Evolutionary conservation across 2,329 filamentous ascomycete species (phyloP), one percentile per base, ranked within the genome.

Genomic region (Ceratocystis variospora): DNA sequence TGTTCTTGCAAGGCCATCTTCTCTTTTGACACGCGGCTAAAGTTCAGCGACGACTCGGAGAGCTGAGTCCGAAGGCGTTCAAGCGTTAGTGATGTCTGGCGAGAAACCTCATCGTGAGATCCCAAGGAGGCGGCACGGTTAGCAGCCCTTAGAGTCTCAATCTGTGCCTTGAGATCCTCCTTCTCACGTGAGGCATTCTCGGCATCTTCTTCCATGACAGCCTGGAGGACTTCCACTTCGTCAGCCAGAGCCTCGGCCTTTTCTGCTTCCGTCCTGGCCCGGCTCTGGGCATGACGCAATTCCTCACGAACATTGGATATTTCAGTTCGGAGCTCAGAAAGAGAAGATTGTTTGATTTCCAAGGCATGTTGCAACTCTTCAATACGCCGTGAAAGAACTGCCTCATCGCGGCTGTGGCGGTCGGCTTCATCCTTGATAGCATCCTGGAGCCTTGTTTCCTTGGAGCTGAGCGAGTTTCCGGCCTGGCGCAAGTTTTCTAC

Each of bases 201-300:
- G 55, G 81, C 81, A 72, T 87, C 86, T 68, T 87, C 82, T 62
- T 88, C 85, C 55, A 87, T 74, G 46, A 80, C 82, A 25, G 80
- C 79, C 73, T 90, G 87, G 15, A 92, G 76, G 33, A 89, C 83
- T 64, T 89, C 85, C n/a, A 90, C 79, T 72, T 91, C 88, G 70
- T 91, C 88, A 72, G 92, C 87, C 22, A 92, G 74, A 6, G 81
- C 80, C 67, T 87, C 83, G 1, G 86, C 78, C 73, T 85, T 89
- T 70, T 88, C 86, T 62, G 79, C 78, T 68, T 89, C 79, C 0
- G 79, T 73, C 69, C 84, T 81, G 72, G 84, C 81, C 69, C 87
- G 84, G 25, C 86, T 79, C 69, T 86, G 83, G 31, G 83, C 82
- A 62, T 87, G 79, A n/a, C 87, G 83, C 7, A 91, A 79, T 66